Evolutionary conservation across 1,284 basidiomycete species (phyloP).

Genomic region (Golubevia sp.): DNA sequence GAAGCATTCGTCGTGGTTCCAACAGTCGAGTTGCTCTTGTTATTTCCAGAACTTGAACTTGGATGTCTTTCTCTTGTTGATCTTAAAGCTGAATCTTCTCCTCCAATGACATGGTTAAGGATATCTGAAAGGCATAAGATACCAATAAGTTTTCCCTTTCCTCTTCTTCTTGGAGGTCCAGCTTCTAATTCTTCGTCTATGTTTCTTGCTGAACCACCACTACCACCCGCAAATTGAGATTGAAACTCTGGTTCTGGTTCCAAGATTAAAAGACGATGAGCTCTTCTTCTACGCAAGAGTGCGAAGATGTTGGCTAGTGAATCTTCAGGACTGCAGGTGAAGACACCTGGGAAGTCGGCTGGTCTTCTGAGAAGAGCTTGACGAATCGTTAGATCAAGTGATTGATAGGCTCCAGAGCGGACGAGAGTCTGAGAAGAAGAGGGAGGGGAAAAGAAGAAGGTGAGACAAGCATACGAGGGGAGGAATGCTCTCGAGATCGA

Average conservation of each 20-base stretch:
- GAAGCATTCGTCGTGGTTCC: no score
- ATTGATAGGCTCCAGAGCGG: conserved; percentile 89
- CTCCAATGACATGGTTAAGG: conserved; percentile 50
- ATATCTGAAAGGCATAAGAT: conserved; percentile 54
- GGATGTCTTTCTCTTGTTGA: no score
- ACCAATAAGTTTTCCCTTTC: conserved; percentile 38
- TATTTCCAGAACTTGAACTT: no score
- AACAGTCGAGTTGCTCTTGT: no score
- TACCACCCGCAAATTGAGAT: not conserved
- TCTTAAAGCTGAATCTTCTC: not conserved
- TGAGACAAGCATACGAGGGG: not conserved
- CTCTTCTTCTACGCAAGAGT: conserved; percentile 87
- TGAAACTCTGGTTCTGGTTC: conserved; percentile 21
- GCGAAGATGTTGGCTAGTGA: conserved; percentile 90
- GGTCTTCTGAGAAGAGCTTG: conserved; percentile 89
- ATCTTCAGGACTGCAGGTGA: conserved; percentile 90
- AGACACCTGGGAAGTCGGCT: conserved; percentile 92
- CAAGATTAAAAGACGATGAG: conserved; percentile 74
- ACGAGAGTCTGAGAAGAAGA: conserved; percentile 64
- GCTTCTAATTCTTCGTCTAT: conserved; percentile 28
- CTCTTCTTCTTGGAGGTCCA: conserved; percentile 13
- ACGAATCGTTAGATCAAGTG: conserved; percentile 90
- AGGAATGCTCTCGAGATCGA: not conserved
- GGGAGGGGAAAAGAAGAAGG: conserved; percentile 13
- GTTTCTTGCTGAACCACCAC: conserved; percentile 17